phyloP scores from a whole-genome alignment of 805 yeast species.

The Candida bentonensis region DNA sequence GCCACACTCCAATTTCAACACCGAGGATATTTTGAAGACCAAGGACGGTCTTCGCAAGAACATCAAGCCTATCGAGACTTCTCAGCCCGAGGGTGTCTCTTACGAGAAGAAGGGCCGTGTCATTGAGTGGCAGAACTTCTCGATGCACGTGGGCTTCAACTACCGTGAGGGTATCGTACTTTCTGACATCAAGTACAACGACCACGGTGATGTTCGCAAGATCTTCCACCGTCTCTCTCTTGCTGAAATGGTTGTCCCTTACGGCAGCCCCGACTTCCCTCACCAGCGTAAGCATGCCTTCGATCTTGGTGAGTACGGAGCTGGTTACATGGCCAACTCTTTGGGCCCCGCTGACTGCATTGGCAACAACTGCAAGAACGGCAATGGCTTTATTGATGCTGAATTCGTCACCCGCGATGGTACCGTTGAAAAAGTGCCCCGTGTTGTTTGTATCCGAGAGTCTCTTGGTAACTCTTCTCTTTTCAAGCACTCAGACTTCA shows the following conservation, averaged over 20 bases:
- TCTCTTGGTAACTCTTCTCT: slow-evolving; percentile 63
- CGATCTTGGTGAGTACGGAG: slow-evolving; percentile 81
- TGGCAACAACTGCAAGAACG: slow-evolving; percentile 82
- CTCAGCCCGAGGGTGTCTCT: slow-evolving; percentile 76
- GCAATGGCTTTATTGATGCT: slow-evolving; percentile 72
- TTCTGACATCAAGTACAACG: slow-evolving; percentile 59
- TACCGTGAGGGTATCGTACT: slow-evolving; percentile 76
- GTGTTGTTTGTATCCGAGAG: slow-evolving; percentile 75
- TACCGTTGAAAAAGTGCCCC: slow-evolving; percentile 54
- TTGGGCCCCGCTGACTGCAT: slow-evolving; percentile 29
- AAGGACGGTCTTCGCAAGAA: slow-evolving; percentile 52
- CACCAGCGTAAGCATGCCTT: slow-evolving; percentile 79
- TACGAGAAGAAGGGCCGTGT: slow-evolving; percentile 56
- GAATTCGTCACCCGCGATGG: slow-evolving; percentile 56
- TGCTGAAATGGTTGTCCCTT: slow-evolving; percentile 76
- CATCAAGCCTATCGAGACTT: slow-evolving; percentile 50
- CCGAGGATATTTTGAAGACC: slow-evolving; percentile 45
- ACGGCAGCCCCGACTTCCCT: slow-evolving; percentile 66
- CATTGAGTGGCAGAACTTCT: slow-evolving; percentile 66
- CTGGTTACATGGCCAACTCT: slow-evolving; percentile 75
- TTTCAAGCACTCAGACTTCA: slow-evolving; percentile 72
- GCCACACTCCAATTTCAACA: slow-evolving; percentile 59
- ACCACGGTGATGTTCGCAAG: slow-evolving; percentile 55
- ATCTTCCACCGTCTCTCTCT: slow-evolving; percentile 67
- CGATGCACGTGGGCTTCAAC: slow-evolving; percentile 71